Evolutionary conservation across 441 rosid species (phyloP).

Genomic region (Pelargonium fulgidum): DNA sequence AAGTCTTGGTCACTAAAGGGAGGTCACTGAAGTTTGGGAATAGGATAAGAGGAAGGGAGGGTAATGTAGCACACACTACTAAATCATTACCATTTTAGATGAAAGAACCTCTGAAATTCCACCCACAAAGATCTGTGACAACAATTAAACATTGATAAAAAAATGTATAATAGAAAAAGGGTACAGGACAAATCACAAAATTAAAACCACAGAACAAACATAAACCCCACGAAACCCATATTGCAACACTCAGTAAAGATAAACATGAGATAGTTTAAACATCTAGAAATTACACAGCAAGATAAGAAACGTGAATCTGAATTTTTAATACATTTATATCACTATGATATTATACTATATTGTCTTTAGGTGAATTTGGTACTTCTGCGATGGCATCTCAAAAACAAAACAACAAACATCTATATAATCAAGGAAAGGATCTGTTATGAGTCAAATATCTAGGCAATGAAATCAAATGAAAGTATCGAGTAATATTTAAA

Average conservation of each 20-base stretch:
- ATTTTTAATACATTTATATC: background rate
- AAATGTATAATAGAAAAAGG: constrained; percentile 3
- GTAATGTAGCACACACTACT: constrained; percentile 12
- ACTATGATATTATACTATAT: background rate
- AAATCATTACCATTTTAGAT: constrained; percentile 66
- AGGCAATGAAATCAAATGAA: background rate
- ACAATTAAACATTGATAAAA: constrained; percentile 13
- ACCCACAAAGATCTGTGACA: constrained; percentile 80
- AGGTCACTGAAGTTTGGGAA: background rate
- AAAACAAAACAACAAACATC: background rate
- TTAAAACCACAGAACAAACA: background rate
- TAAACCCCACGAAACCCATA: background rate
- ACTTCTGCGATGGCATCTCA: background rate
- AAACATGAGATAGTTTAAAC: background rate
- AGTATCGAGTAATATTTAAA: background rate
- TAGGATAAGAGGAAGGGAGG: constrained; percentile 11
- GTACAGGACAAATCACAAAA: background rate
- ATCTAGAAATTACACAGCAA: background rate
- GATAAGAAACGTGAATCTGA: background rate
- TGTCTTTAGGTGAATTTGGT: background rate
- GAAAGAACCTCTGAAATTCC: constrained; percentile 70
- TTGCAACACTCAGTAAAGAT: background rate
- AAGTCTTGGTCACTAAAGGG: constrained; percentile 8
- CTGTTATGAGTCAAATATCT: background rate
- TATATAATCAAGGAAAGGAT: background rate